Evolutionary conservation across 2,329 filamentous ascomycete species (phyloP).

Genomic region (Escovopsis weberi): DNA sequence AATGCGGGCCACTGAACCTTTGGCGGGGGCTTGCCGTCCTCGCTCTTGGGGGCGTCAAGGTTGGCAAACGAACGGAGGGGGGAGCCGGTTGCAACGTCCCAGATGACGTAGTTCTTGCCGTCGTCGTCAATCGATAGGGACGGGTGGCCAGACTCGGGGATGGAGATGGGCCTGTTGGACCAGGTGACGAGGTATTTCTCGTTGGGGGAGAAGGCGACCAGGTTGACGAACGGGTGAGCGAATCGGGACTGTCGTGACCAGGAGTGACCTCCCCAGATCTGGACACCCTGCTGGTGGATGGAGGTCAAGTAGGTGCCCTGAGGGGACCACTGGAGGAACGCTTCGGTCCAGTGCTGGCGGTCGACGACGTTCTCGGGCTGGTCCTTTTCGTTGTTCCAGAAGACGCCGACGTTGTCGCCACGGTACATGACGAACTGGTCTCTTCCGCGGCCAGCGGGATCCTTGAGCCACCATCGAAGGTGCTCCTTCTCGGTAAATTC

Average conservation of each 20-base stretch:
- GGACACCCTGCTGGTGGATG: slow-evolving; percentile 89
- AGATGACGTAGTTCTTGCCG: slow-evolving; percentile 98
- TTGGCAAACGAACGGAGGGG: slow-evolving; percentile 89
- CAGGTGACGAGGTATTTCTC: slow-evolving; percentile 94
- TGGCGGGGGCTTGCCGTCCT: slow-evolving; percentile 51
- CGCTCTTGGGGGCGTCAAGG: slow-evolving; percentile 54
- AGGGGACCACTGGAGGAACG: slow-evolving; percentile 96
- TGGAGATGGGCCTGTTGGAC: slow-evolving; percentile 86
- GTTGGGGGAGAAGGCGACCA: slow-evolving; percentile 85
- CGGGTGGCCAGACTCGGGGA: slow-evolving; percentile 76
- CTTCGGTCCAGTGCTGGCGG: slow-evolving; percentile 92
- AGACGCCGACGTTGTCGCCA: slow-evolving; percentile 81
- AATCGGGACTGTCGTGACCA: slow-evolving; percentile 91
- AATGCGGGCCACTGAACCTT: slow-evolving; percentile 98
- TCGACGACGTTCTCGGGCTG: slow-evolving; percentile 79
- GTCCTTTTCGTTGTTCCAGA: slow-evolving; percentile 97
- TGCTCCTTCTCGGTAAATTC: slow-evolving; percentile 89
- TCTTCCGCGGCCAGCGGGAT: slow-evolving; percentile 62
- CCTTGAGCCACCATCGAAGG: slow-evolving; percentile 81
- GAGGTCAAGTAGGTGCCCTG: slow-evolving; percentile 88
- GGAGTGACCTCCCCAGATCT: slow-evolving; percentile 84
- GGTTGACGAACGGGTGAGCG: slow-evolving; percentile 86
- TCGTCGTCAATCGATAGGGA: slow-evolving; percentile 84
- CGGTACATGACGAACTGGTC: slow-evolving; percentile 96
- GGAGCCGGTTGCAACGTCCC: slow-evolving; percentile 83